Evolutionary conservation across 2,329 filamentous ascomycete species (phyloP).

Genomic region (Scytalidium sp.): DNA sequence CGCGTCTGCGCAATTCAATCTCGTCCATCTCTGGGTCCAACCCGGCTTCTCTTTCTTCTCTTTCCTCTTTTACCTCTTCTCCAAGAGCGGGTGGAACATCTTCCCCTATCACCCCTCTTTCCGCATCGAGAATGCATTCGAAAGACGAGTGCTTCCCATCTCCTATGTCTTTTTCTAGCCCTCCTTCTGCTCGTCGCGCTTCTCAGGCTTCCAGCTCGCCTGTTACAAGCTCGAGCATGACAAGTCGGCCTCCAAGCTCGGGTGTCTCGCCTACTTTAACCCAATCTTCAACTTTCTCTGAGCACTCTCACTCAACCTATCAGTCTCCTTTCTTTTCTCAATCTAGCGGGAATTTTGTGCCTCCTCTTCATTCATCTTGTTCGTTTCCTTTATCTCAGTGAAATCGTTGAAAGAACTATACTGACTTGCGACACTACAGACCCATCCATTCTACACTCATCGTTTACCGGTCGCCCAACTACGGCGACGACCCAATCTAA

Average conservation of each 20-base stretch:
- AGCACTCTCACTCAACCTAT: constrained; percentile 15
- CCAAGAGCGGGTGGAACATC: constrained; percentile 19
- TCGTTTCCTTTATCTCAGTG: constrained; percentile 42
- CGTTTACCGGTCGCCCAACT: constrained; percentile 16
- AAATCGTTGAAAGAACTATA: constrained; percentile 17
- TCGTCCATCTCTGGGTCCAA: constrained; percentile 19
- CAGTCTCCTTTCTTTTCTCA: constrained; percentile 49
- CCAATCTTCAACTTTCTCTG: constrained; percentile 12
- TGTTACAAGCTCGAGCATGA: constrained; percentile 17
- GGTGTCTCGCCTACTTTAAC: constrained; percentile 19
- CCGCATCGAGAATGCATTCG: constrained; percentile 13
- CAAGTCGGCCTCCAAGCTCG: constrained; percentile 17
- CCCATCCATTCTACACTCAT: constrained; percentile 28
- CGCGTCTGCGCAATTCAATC: constrained; percentile 22
- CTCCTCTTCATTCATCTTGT: constrained; percentile 50
- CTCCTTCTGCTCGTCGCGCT: constrained; percentile 23
- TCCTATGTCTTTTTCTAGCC: constrained; percentile 31
- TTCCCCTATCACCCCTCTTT: constrained; percentile 24
- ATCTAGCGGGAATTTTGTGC: constrained; percentile 49
- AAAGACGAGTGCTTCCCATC: constrained; percentile 29
- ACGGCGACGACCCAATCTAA: constrained; percentile 18
- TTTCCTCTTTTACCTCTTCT: constrained; percentile 22
- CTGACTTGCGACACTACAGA: constrained; percentile 25
- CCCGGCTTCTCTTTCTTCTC: constrained; percentile 21
- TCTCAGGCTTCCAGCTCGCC: constrained; percentile 20